Base-by-base conservation (phyloP, 768 basidiomycete genomes). In the Lepiota venenata region DNA sequence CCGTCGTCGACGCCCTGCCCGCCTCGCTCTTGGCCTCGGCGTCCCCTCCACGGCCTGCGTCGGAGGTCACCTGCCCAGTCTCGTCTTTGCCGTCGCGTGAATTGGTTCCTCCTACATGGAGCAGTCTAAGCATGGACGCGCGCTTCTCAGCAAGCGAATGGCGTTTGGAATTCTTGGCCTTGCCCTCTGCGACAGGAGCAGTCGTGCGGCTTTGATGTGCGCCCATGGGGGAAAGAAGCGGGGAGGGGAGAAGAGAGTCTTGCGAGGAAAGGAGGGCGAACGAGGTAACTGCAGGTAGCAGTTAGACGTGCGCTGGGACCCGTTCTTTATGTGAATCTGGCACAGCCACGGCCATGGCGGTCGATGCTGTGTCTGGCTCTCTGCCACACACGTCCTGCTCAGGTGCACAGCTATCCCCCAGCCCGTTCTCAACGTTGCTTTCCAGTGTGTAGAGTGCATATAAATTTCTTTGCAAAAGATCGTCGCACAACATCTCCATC, bases 131-230 rank as follows among this genome's bases (percentile, higher is more conserved):
- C 12, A 57, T 57, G 22, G 55, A 49, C 41, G 58, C 59, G 46
- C 63, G 60, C 48, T 61, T 60, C 57, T 63, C 64, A 3, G 57
- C 57, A 41, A 57, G 55, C 3, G 66, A 66, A 40, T 58, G 56
- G 14, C 66, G 64, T 41, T 64, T 63, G 25, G 67, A 41, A 20
- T 65, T 22, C 25, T 21, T 52, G 18, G 64, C 39, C 44, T 63
- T 44, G 45, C 56, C 60, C 22, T 50, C 45, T 14, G 51, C 16
- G 41, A 42, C 49, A 20, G 60, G 56, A 1, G 60, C 52, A 22
- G 52, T 57, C 25, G 58, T 42, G 46, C 62, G 65, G 47, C 69
- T 69, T 52, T 71, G 71, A 21, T 65, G 61, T 46, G 64, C 55
- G 41, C 70, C 71, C 71, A 73, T 73, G 25, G 25, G 25, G 25